These are phyloP conservation scores for Daldinia caldariorum DNA, from an alignment of 495 filamentous ascomycete species.

Conservation along the genomic window DNA sequence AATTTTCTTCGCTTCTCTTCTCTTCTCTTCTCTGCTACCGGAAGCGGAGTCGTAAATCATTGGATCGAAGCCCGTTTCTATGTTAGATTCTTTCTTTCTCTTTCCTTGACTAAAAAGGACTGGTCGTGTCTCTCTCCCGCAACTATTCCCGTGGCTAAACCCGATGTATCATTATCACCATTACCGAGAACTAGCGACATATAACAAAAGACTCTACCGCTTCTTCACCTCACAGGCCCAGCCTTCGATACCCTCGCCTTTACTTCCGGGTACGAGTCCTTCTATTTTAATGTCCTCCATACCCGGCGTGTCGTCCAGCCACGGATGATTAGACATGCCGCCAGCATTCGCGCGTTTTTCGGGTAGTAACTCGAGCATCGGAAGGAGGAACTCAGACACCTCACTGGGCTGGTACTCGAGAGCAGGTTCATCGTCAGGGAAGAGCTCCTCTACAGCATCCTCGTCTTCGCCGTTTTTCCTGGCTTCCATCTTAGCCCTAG, in stretches of 20 bases:
- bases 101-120: conserved; percentile 21
- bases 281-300: conserved; percentile 83
- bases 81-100: conserved; percentile 35
- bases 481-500: conserved; percentile 51
- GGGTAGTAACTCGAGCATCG: conserved; percentile 91
- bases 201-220: conserved; percentile 57
- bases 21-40: conserved; percentile 6
- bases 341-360: conserved; percentile 93
- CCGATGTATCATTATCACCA: conserved; percentile 17
- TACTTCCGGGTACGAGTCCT: conserved; percentile 77
- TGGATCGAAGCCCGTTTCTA: conserved; percentile 38
- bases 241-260: conserved; percentile 93
- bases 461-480: conserved; percentile 48
- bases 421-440: conserved; percentile 39
- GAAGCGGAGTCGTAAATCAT: conserved; percentile 36
- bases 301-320: conserved; percentile 82
- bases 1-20: conserved; percentile 10
- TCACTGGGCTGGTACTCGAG: conserved; percentile 48
- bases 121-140: conserved; percentile 3
- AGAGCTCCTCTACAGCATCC: conserved; percentile 46
- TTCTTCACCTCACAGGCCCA: conserved; percentile 94
- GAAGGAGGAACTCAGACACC: conserved; percentile 85
- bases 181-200: conserved; percentile 16
- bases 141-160: conserved; percentile 2
- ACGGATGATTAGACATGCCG: conserved; percentile 86